Evolutionary conservation across 2,329 filamentous ascomycete genomes (phyloP).

Genomic region (Diaporthe capsici): DNA sequence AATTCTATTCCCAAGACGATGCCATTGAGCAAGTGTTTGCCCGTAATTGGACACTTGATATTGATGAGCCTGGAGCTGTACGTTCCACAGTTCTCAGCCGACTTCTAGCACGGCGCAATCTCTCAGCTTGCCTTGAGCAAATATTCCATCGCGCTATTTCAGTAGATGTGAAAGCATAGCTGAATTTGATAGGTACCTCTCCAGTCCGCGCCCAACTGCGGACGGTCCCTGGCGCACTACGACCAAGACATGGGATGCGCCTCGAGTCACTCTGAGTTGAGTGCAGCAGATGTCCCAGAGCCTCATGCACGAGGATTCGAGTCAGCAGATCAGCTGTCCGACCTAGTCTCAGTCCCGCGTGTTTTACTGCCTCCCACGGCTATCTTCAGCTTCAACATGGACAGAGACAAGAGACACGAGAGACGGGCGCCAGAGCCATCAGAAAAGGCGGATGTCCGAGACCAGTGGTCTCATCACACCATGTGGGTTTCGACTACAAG

Average conservation of each 20-base stretch:
- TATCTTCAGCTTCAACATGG: neutral
- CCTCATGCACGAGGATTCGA: neutral
- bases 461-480: constrained; percentile 25
- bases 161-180: neutral
- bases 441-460: constrained; percentile 13
- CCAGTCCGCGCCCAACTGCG: neutral
- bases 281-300: neutral
- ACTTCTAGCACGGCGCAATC: neutral
- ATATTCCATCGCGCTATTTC: neutral
- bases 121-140: neutral
- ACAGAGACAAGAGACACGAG: constrained; percentile 19
- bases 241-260: neutral
- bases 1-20: too few relatives aligned
- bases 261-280: neutral
- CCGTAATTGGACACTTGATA: neutral
- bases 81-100: neutral
- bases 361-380: constrained; percentile 1
- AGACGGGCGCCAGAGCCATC: constrained; percentile 7
- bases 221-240: neutral
- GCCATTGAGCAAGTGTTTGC: neutral
- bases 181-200: neutral
- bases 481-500: constrained; percentile 12
- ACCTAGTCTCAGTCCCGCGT: constrained; percentile 11
- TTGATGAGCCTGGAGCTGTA: neutral
- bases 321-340: constrained; percentile 2